phyloP scores from a whole-genome alignment of 1,139 yeast species.

The Chernovozyma sophiae-reginae region DNA sequence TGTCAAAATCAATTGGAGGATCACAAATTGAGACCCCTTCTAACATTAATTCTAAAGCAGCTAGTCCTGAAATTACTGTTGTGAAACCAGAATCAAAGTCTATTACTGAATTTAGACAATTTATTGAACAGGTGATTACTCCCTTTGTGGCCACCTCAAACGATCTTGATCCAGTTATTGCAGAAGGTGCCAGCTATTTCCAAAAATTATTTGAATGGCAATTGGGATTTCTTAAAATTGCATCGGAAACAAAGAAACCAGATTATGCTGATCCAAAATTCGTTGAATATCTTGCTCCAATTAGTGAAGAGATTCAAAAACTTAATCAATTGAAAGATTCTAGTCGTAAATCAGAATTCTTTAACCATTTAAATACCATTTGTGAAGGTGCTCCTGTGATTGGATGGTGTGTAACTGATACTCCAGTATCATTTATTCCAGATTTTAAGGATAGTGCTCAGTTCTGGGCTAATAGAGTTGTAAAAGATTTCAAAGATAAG shows the following conservation, averaged over 20 bases:
- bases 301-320: slow-evolving; percentile 55
- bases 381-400: slow-evolving; percentile 87
- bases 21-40: background rate
- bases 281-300: slow-evolving; percentile 59
- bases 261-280: slow-evolving; percentile 51
- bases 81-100: slow-evolving; percentile 22
- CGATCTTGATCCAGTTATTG: slow-evolving; percentile 60
- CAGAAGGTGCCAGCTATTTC: slow-evolving; percentile 54
- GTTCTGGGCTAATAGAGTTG: slow-evolving; percentile 87
- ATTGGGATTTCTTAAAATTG: slow-evolving; percentile 54
- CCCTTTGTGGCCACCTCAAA: slow-evolving; percentile 61
- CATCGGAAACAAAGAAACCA: slow-evolving; percentile 62
- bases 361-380: slow-evolving; percentile 74
- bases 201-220: slow-evolving; percentile 60
- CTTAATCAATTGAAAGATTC: slow-evolving; percentile 67
- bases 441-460: slow-evolving; percentile 90
- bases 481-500: slow-evolving; percentile 75
- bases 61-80: slow-evolving; percentile 8
- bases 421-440: slow-evolving; percentile 67
- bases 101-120: slow-evolving; percentile 50
- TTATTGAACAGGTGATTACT: slow-evolving; percentile 48
- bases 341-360: slow-evolving; percentile 61
- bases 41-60: slow-evolving; percentile 1
- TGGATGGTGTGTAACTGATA: slow-evolving; percentile 81
- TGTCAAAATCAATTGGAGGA: background rate